Percentiles rank a stretch among this genome's conserved stretches.
Evolutionary conservation across 495 filamentous ascomycete genomes (phyloP).

Genomic region (Polyplosphaeria fusca): DNA sequence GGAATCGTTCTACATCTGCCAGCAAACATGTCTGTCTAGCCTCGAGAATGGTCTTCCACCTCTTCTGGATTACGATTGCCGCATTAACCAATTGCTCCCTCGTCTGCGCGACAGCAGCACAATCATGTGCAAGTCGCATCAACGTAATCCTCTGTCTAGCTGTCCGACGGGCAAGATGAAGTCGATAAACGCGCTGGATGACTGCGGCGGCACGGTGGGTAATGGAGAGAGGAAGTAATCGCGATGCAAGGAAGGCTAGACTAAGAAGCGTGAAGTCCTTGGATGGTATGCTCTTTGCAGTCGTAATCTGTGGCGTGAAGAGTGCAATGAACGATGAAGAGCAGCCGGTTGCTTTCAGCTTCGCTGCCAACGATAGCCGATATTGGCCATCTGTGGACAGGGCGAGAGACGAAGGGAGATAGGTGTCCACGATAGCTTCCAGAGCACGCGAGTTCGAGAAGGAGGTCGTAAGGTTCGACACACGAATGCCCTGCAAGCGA

Average conservation of each 20-base stretch:
- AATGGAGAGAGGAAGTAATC: constrained; percentile 54
- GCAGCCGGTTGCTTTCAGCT: constrained; percentile 39
- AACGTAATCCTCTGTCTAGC: constrained; percentile 27
- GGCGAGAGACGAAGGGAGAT: constrained; percentile 40
- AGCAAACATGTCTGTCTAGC: constrained; percentile 31
- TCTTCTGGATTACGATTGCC: constrained; percentile 41
- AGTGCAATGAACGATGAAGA: constrained; percentile 40
- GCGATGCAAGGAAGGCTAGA: constrained; percentile 62
- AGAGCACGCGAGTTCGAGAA: constrained; percentile 59
- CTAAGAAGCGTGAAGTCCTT: constrained; percentile 54
- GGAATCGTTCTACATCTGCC: constrained; percentile 38
- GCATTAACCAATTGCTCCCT: constrained; percentile 36
- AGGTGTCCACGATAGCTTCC: constrained; percentile 58
- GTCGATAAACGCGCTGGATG: constrained; percentile 49
- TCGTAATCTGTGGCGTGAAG: constrained; percentile 23
- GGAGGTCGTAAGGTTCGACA: constrained; percentile 58
- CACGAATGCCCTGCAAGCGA: constrained; percentile 44
- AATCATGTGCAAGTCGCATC: constrained; percentile 38
- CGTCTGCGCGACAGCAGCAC: constrained; percentile 38
- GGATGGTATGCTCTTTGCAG: constrained; percentile 36
- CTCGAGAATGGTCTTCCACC: constrained; percentile 41
- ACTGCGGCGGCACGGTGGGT: constrained; percentile 51
- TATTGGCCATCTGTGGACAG: not conserved
- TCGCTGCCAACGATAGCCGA: constrained; percentile 25
- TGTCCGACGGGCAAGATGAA: constrained; percentile 7